Conservation (phyloP, 2,329 filamentous ascomycete genomes). For the Clonostachys byssicola region DNA sequence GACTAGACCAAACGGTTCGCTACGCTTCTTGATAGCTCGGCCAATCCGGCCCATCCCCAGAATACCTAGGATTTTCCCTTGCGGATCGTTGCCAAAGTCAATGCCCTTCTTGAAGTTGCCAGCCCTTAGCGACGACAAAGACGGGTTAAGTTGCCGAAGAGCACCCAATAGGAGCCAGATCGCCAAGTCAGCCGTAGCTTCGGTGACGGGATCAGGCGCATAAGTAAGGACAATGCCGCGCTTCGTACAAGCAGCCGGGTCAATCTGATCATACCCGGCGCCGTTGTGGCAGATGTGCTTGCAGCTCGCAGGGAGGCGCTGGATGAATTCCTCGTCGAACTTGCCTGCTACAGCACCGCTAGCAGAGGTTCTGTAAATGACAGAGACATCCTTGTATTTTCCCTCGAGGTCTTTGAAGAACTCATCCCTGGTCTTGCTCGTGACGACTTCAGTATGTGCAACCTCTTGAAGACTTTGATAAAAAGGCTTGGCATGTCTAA, state of each 20-base stretch:
- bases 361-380: constrained; percentile 14
- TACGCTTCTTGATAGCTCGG: constrained; percentile 29
- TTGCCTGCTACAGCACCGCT: constrained; percentile 46
- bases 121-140: constrained; percentile 50
- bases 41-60: constrained; percentile 44
- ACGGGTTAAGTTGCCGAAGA: constrained; percentile 57
- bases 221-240: constrained; percentile 29
- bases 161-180: constrained; percentile 70
- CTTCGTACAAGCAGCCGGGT: constrained; percentile 55
- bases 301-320: constrained; percentile 30
- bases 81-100: constrained; percentile 24
- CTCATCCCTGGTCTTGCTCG: constrained; percentile 8
- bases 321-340: constrained; percentile 58
- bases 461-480: constrained; percentile 7
- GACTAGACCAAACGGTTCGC: constrained; percentile 30
- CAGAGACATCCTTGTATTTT: constrained; percentile 10
- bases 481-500: constrained; percentile 7
- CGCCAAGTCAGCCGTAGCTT: constrained; percentile 67
- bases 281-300: constrained; percentile 36
- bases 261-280: constrained; percentile 66
- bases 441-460: constrained; percentile 8
- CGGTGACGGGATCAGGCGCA: constrained; percentile 62
- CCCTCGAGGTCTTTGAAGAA: constrained; percentile 9
- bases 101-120: constrained; percentile 30
- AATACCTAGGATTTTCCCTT: constrained; percentile 38